Conservation (phyloP, 345 rosid genomes). For the Acer saccharum region DNA sequence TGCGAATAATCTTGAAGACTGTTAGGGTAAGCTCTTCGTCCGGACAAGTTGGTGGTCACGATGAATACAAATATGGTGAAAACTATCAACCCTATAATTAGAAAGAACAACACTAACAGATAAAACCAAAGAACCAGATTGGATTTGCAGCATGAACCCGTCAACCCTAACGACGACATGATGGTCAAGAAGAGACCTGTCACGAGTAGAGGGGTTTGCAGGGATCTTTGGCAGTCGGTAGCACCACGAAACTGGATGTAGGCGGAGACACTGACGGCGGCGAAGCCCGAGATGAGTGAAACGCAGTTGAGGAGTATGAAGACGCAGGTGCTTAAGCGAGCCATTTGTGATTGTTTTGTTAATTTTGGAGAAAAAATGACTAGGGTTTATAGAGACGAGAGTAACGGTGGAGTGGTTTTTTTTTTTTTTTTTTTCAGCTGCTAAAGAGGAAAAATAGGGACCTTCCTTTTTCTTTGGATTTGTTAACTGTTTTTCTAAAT, state of each 20-base stretch:
- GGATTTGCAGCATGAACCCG: constrained; percentile 28
- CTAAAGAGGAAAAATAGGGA: background rate
- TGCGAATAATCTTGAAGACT: constrained; percentile 32
- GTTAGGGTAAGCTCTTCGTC: constrained; percentile 11
- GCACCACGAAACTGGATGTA: constrained; percentile 13
- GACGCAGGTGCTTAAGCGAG: constrained; percentile 32
- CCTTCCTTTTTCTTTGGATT: background rate
- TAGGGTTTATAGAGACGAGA: background rate
- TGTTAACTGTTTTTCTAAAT: background rate
- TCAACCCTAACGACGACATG: constrained; percentile 24
- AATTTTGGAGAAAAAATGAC: background rate
- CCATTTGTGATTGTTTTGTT: constrained; percentile 16
- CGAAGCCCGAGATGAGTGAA: constrained; percentile 23
- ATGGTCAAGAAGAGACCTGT: constrained; percentile 20
- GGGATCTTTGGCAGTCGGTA: constrained; percentile 26
- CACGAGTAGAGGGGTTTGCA: constrained; percentile 28
- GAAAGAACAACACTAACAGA: constrained; percentile 25
- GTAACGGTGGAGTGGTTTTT: background rate
- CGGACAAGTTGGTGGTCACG: constrained; percentile 29
- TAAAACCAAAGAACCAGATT: constrained; percentile 25
- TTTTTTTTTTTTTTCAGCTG: background rate
- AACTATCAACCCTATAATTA: constrained; percentile 22
- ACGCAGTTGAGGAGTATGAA: constrained; percentile 28
- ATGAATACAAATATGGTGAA: constrained; percentile 29
- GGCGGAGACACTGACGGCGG: constrained; percentile 18